Evolutionary conservation across 2,329 filamentous ascomycete species (phyloP), one percentile per base, ranked within the genome.

Genomic region (Neophaeococcomyces aloes): DNA sequence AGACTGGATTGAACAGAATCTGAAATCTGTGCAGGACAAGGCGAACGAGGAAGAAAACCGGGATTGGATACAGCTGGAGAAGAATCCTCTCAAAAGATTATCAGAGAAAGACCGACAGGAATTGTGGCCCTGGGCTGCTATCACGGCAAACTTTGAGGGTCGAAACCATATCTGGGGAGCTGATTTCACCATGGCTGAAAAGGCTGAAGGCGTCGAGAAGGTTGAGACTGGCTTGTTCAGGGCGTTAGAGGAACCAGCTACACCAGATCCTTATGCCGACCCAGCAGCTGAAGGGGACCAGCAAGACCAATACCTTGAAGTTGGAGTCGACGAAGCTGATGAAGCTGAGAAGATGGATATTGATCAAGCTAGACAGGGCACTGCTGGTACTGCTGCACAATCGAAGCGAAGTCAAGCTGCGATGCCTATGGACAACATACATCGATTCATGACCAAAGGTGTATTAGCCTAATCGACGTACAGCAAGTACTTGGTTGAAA

Each of bases 121-220:
- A 34, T 62, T 83, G n/a, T 83, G 79, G 78, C 60, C 68, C 7
- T 75, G 66, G 65, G 74, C 71, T 38, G 64, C 69, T 2, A 56
- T 65, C n/a, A 65, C 65, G 44, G 69, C 66, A 33, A 71, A 70
- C 35, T 57, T 61, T 50, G 62, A 64, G 53, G 68, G 62, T 38
- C 57, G 65, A 49, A 59, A 61, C 53, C 59, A 66, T 60, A 67
- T 77, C 51, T 75, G 70, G 54, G 66, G 68, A n/a, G 79, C 83
- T 44, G 71, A 79, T 45, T 91, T 79, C 59, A 89, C 83, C 2
- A 67, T 76, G 3, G 79, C 81, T 54, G 86, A 91, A 27, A 27
- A 27, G 23, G 23, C 23, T 10, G 23, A 27, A 10, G 23, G 23
- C 23, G 5, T 5, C 10, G 23, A 27, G 10, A 27, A 27, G 66